Conservation (phyloP, 352 stramenopile genomes). For the Phytophthora pluvialis region DNA sequence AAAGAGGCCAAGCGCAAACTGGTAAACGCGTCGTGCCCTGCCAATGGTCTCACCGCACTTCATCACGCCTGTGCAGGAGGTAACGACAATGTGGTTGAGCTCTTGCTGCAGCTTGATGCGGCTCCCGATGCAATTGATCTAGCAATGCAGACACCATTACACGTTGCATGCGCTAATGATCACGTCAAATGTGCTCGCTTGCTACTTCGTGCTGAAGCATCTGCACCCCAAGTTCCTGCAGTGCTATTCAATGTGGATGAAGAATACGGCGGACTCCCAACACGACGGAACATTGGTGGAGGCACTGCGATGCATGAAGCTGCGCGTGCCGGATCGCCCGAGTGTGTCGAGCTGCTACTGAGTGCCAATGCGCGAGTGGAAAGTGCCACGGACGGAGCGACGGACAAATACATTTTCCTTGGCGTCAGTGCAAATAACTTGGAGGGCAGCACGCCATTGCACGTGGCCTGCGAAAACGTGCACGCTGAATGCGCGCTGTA, state of each 20-base stretch:
- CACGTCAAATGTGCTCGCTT: constrained; percentile 56
- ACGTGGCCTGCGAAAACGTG: constrained; percentile 48
- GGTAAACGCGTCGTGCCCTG: constrained; percentile 7
- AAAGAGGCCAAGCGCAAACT: constrained; percentile 11
- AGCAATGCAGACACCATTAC: constrained; percentile 58
- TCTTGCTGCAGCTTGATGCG: constrained; percentile 54
- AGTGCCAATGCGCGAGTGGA: constrained; percentile 56
- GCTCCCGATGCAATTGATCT: constrained; percentile 42
- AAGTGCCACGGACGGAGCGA: background rate
- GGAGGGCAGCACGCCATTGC: constrained; percentile 63
- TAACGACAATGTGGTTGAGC: constrained; percentile 49
- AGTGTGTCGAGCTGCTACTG: constrained; percentile 66
- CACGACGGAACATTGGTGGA: constrained; percentile 47
- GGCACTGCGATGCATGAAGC: constrained; percentile 64
- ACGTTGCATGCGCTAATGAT: constrained; percentile 58
- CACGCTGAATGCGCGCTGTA: constrained; percentile 63
- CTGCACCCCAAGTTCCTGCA: constrained; percentile 14
- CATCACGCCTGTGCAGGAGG: constrained; percentile 60
- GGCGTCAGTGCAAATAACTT: constrained; percentile 55
- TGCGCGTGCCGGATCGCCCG: constrained; percentile 48
- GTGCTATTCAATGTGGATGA: constrained; percentile 32
- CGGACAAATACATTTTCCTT: constrained; percentile 53
- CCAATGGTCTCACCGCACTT: constrained; percentile 42
- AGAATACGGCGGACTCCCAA: constrained; percentile 25
- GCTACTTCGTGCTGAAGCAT: constrained; percentile 54